Base-by-base conservation (phyloP, 768 basidiomycete species). In the Rhodotorula babjevae region DNA sequence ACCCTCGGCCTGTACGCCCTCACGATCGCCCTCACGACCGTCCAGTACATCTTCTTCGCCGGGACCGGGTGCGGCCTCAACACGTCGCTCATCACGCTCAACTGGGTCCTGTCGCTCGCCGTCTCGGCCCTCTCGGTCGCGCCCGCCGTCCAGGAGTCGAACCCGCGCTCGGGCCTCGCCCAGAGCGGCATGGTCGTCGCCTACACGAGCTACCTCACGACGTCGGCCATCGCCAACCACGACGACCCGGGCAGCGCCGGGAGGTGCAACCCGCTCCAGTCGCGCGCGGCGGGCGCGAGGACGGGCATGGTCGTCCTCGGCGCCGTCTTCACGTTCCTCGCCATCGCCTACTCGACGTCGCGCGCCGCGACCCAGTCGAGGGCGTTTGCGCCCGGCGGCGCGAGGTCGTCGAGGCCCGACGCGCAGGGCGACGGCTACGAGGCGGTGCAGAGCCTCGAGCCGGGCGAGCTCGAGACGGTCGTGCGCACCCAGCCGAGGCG, bases 181-280 rank as follows among this genome's bases (percentile, higher is more conserved):
- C 96, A 98, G 79, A 89, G 92, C 14, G 88, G 90, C 59, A 94
- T 98, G 90, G 95, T 99, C n/a, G 91, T 91, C 8, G 91, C 89
- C 3, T 99, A 99, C 81, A 96, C 92, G 83, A 93, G 93, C 6
- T 99, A 99, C 80, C 88, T 99, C 71, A 87, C 92, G 77, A 90
- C 92, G 44, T 93, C 91, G 27, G 96, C 96, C 8, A 88, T 99
- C 69, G 90, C 89, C 72, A 98, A 98, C 79, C 92, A 95, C 82
- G 87, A 87, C 15, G 90, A 94, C 77, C 77, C 79, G 27, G 87
- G 66, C 82, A 83, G 9, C 83, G 84, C 59, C 72, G 73, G 75
- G 23, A 82, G 84, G 31, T 99, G 96, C 84, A 98, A 98, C 81
- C 96, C 96, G 0, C 85, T 97, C 18, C 88, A 87, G 61, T 83